Conservation (phyloP, 768 basidiomycete genomes). For the Lyophyllum semitale region DNA sequence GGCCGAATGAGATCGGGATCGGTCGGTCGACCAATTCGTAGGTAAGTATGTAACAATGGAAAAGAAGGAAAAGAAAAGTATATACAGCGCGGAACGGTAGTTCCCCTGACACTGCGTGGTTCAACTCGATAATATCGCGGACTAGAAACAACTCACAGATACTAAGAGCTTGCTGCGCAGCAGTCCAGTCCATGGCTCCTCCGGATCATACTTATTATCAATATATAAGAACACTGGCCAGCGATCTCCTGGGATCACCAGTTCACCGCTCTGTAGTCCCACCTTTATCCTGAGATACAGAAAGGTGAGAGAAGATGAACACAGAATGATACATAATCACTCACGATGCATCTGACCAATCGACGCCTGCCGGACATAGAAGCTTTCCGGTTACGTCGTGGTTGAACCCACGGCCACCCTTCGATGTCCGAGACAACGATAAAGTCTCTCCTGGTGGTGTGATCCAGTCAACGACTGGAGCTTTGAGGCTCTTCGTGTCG, state of each 20-base stretch:
- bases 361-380: neutral
- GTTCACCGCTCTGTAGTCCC: neutral
- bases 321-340: neutral
- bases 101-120: too few relatives aligned
- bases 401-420: neutral
- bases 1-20: too few relatives aligned
- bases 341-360: neutral
- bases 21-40: too few relatives aligned
- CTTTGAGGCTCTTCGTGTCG: conserved; percentile 1
- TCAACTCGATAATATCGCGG: too few relatives aligned
- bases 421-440: neutral
- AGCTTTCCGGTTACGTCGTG: neutral
- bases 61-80: too few relatives aligned
- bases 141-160: neutral
- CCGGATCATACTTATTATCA: neutral
- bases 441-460: neutral
- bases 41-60: too few relatives aligned
- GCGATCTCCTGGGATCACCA: neutral
- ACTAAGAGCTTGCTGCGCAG: neutral
- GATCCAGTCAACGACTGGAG: neutral
- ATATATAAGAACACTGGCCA: neutral
- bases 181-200: neutral
- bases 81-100: too few relatives aligned
- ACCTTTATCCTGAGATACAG: neutral
- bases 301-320: too few relatives aligned